Base-by-base conservation (phyloP, 2,329 filamentous ascomycete genomes). In the Penicillium brevicompactum region DNA sequence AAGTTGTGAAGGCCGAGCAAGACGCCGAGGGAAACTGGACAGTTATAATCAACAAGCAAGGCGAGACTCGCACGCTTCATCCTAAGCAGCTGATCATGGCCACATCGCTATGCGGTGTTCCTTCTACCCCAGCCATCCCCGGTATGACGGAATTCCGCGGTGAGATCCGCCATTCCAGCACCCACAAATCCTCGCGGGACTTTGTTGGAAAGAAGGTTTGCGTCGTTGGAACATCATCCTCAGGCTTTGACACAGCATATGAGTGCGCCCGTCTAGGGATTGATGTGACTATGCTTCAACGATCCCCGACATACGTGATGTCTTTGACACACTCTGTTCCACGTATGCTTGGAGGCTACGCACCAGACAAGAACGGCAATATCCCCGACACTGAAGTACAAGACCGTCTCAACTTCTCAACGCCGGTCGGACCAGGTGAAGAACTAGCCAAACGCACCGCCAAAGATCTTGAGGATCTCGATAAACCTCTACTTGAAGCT, bases 281-380 rank as follows among this genome's bases (percentile, higher is more conserved):
- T 44, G 65, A 69, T 34, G 66, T 69, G 13, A 69, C 66, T 2
- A 58, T 69, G 13, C 60, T 69, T 27, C 67, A 69, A 67, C 42
- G 70, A 2, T 71, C 68, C 4, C 66, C 68, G 2, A 71, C 70
- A 3, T 70, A 71, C 31, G 58, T 73, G 46, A 71, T 73, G 67
- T 73, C 70, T 31, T 56, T 58, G 53, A 58, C 56, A 4, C 56
- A 58, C 24, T 58, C 56, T 16, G 69, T 71, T 41, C 67, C 68
- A 2, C 64, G 66, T 7, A 57, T 61, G 21, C 57, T 70, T 41
- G 67, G 66, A 30, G 53, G 49, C 41, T 70, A 70, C 51, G 61
- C 53, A 3, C 56, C 56, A 4, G 52, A 58, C 34, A 18, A 53
- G 49, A 47, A 58, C 16, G 56, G 56, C 21, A 51, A 53, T 3